A percentile compares a stretch with the other conserved stretches of the same genome.
Evolutionary conservation across 2,329 filamentous ascomycete species (phyloP).

Genomic region (Epichloe hybrida): DNA sequence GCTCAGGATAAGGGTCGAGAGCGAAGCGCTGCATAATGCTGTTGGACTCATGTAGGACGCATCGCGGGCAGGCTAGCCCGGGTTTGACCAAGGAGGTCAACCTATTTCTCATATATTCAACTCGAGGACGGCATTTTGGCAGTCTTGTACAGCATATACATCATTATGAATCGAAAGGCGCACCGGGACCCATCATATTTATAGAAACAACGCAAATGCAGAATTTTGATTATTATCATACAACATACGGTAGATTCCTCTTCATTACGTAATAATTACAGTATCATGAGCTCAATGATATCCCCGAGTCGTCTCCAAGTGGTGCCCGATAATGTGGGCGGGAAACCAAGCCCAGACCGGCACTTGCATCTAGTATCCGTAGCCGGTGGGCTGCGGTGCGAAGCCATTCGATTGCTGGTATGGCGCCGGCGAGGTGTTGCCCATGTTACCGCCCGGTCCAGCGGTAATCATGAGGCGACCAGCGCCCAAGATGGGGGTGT

Average conservation of each 20-base stretch:
- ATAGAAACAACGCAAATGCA: background rate
- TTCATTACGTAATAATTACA: background rate
- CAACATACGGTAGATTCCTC: slow-evolving; percentile 2
- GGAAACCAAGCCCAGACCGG: slow-evolving; percentile 16
- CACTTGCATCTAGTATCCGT: slow-evolving; percentile 38
- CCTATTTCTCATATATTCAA: background rate
- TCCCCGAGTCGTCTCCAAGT: slow-evolving; percentile 9
- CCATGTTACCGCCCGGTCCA: slow-evolving; percentile 49
- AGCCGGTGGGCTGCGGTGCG: slow-evolving; percentile 76
- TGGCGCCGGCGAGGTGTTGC: slow-evolving; percentile 47
- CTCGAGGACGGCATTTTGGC: too few relatives aligned
- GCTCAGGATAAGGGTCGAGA: too few relatives aligned
- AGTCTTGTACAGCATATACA: background rate
- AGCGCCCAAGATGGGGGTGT: slow-evolving; percentile 81
- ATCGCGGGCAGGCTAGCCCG: background rate
- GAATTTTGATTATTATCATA: slow-evolving; percentile 9
- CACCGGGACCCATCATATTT: too few relatives aligned
- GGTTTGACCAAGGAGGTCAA: too few relatives aligned
- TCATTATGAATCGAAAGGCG: background rate
- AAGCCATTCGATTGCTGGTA: slow-evolving; percentile 77
- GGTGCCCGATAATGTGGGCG: background rate
- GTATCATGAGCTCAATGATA: slow-evolving; percentile 12
- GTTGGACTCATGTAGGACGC: background rate
- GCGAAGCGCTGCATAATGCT: too few relatives aligned
- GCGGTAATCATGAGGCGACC: slow-evolving; percentile 92